Evolutionary conservation across 768 basidiomycete species (phyloP).

Genomic region (Boletus patriciae): DNA sequence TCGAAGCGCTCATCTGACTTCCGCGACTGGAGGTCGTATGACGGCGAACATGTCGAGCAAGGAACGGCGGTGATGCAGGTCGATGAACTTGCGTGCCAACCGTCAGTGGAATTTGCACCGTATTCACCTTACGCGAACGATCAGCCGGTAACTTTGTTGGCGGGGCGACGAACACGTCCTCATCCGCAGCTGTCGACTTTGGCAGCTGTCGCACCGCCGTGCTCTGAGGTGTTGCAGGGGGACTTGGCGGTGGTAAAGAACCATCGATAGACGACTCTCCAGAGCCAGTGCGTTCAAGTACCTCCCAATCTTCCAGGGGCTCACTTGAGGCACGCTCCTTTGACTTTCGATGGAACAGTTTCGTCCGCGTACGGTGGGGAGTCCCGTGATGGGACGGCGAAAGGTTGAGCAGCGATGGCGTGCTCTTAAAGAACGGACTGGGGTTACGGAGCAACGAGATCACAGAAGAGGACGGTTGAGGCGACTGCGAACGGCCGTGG

Average conservation of each 20-base stretch:
- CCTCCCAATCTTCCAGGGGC: slow-evolving; percentile 35
- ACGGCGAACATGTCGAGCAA: slow-evolving; percentile 35
- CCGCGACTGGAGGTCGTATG: slow-evolving; percentile 35
- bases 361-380: slow-evolving; percentile 29
- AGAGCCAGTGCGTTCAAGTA: slow-evolving; percentile 31
- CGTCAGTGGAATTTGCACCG: slow-evolving; percentile 25
- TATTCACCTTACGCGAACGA: slow-evolving; percentile 27
- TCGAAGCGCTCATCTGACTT: slow-evolving; percentile 29
- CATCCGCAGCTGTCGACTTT: slow-evolving; percentile 2
- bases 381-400: slow-evolving; percentile 34
- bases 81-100: slow-evolving; percentile 17
- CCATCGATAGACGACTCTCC: slow-evolving; percentile 27
- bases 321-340: slow-evolving; percentile 36
- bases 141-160: slow-evolving; percentile 10
- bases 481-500: slow-evolving; percentile 31
- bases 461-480: slow-evolving; percentile 36
- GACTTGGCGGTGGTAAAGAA: slow-evolving; percentile 21
- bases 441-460: slow-evolving; percentile 36
- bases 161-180: slow-evolving; percentile 17
- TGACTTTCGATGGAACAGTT: slow-evolving; percentile 37
- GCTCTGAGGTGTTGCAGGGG: slow-evolving; percentile 24
- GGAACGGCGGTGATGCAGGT: slow-evolving; percentile 36
- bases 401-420: slow-evolving; percentile 32
- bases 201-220: slow-evolving; percentile 15
- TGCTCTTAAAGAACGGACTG: slow-evolving; percentile 37